phyloP scores from a whole-genome alignment of 129 eudicot species.

The Flaveria robusta region DNA sequence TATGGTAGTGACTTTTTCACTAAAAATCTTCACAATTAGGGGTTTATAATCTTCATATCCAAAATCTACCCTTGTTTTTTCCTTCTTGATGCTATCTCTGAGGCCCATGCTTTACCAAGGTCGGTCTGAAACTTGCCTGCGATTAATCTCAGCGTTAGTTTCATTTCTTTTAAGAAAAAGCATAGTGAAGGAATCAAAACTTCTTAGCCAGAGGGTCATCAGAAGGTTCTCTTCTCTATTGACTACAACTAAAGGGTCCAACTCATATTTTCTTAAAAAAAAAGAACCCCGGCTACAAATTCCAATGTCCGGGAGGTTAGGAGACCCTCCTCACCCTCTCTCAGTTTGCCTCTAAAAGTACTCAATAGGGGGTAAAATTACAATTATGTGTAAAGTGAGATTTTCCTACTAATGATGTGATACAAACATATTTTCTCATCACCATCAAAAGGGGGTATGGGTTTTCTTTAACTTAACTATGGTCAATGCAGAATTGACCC shows the following conservation, averaged over 20 bases:
- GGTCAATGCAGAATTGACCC: neutral
- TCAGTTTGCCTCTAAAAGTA: neutral
- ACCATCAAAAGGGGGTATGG: neutral
- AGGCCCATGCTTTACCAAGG: conserved; percentile 91
- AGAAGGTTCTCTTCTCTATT: too few species aligned
- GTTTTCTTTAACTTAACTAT: neutral
- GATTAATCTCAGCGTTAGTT: neutral
- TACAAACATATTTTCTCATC: neutral
- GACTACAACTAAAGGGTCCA: too few species aligned
- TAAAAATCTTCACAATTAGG: conserved; percentile 24
- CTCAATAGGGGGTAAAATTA: neutral
- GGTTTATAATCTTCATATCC: neutral
- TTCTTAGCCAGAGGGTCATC: too few species aligned
- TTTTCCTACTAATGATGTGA: neutral
- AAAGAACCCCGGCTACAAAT: too few species aligned
- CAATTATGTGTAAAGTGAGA: conserved; percentile 4
- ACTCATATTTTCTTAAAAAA: too few species aligned
- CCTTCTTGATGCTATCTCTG: conserved; percentile 82
- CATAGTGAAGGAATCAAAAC: too few species aligned
- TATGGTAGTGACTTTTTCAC: neutral
- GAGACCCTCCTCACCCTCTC: too few species aligned
- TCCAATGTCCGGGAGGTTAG: too few species aligned
- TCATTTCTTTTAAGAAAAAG: neutral
- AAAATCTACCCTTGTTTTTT: conserved; percentile 41
- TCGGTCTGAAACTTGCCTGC: conserved; percentile 96